These are phyloP conservation scores for Fagopyrum esculentum DNA, from an alignment of 148 eudicot species.

Conservation along the genomic window DNA sequence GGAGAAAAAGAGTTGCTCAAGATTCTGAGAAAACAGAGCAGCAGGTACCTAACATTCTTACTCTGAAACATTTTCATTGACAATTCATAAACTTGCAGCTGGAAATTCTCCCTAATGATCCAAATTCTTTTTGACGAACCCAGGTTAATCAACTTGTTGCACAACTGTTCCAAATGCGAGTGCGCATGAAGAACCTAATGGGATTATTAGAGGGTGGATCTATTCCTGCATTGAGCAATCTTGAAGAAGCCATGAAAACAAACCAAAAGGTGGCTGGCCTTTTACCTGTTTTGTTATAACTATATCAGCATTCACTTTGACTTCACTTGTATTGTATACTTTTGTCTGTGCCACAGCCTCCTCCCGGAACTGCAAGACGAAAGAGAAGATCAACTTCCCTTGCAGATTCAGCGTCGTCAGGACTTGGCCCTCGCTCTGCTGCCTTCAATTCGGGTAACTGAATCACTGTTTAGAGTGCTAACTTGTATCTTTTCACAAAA, in stretches of 20 bases:
- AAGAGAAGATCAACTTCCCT: constrained; percentile 56
- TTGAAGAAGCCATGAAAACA: constrained; percentile 77
- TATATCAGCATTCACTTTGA: background rate
- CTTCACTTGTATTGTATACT: background rate
- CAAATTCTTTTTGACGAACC: background rate
- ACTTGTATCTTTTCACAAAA: no score
- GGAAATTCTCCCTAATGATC: background rate
- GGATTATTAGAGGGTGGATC: constrained; percentile 88
- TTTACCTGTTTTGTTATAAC: no score
- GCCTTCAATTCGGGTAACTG: constrained; percentile 69
- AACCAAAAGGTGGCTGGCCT: constrained; percentile 49
- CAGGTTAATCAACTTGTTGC: constrained; percentile 97
- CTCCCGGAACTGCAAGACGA: constrained; percentile 90
- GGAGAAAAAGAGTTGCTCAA: constrained; percentile 86
- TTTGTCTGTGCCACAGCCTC: constrained; percentile 28
- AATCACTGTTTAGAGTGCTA: constrained; percentile 4
- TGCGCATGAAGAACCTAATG: constrained; percentile 91
- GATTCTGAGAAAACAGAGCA: constrained; percentile 96
- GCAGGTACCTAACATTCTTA: constrained; percentile 39
- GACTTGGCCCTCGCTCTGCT: constrained; percentile 62
- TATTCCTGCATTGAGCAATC: constrained; percentile 72
- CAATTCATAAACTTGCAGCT: background rate
- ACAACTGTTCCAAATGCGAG: constrained; percentile 98
- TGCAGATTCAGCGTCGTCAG: constrained; percentile 45
- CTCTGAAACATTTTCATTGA: background rate